Base-by-base conservation (phyloP, 2,329 filamentous ascomycete genomes). In the Exserohilum turcica region DNA sequence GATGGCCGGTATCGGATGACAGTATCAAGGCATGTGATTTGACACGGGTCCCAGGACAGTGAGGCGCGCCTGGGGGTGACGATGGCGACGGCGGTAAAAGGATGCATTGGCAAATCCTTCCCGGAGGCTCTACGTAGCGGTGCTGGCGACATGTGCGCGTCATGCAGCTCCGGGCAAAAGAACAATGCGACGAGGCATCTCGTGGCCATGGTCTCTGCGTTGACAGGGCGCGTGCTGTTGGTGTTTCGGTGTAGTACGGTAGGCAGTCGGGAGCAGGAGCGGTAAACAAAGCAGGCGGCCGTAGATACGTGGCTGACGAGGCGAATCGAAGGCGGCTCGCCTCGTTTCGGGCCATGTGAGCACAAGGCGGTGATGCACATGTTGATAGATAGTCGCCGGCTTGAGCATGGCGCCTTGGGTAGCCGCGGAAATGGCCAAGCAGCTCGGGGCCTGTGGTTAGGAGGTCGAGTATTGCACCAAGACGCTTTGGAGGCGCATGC, bases 401-500 rank as follows among this genome's bases (percentile, higher is more conserved):
- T 24, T 24, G 21, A 24, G 21, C 21, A 4, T 24, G 21, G 21
- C 21, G 21, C 10, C 12, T 7, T 35, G 15, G 32, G 32, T 15
- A 35, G 32, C 13, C 32, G 32, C 32, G 32, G 32, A 35, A 6
- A 13, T 16, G 15, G 15, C 7, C 32, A 35, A 15, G 32, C 32
- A 35, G 31, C 2, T 4, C 4, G 21, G 31, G 8, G 12, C 46
- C 28, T 36, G 46, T 36, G 28, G 28, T 32, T 6, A 21, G 12
- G 28, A 42, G 32, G 39, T 21, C 21, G 47, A 29, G 33, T 21
- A 36, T 43, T 35, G 38, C 38, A 53, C 45, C 38, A 39, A 21
- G 38, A 38, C 45, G 32, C 19, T 49, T 49, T 53, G 27, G 38
- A 32, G 32, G 33, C 12, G 32, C 44, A 27, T 49, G 50, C 45